Evolutionary conservation across 306 rosid species (phyloP).

Genomic region (Argentina anserina): DNA sequence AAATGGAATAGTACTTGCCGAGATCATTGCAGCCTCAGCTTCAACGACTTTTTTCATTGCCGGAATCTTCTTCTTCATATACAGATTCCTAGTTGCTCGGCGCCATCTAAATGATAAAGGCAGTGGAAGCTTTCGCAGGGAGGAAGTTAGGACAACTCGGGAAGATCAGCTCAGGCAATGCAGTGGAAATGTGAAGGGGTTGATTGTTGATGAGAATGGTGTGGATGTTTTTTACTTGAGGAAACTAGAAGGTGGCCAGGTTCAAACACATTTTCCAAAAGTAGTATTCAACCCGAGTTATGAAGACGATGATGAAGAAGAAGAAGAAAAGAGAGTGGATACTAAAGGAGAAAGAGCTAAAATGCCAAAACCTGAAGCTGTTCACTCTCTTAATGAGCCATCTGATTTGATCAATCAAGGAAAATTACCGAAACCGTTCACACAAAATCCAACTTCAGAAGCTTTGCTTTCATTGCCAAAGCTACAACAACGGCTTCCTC

Average conservation of each 20-base stretch:
- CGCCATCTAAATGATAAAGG: conserved; percentile 26
- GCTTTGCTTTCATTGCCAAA: neutral
- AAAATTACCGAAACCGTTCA: conserved; percentile 16
- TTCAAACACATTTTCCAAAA: conserved; percentile 29
- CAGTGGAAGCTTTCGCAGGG: conserved; percentile 31
- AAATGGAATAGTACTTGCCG: conserved; percentile 27
- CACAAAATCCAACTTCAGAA: conserved; percentile 18
- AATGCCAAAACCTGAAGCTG: conserved; percentile 12
- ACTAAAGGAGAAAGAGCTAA: conserved; percentile 28
- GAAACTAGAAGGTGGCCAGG: conserved; percentile 41
- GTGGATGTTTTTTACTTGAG: conserved; percentile 41
- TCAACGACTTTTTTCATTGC: conserved; percentile 32
- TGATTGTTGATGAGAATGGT: conserved; percentile 46
- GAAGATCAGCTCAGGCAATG: conserved; percentile 34
- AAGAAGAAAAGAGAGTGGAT: conserved; percentile 46
- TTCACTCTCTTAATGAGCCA: conserved; percentile 12
- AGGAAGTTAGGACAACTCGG: conserved; percentile 23
- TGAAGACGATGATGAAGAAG: conserved; percentile 34
- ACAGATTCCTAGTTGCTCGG: conserved; percentile 26
- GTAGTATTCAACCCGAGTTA: conserved; percentile 47
- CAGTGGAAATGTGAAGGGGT: conserved; percentile 44
- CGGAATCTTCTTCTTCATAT: conserved; percentile 37
- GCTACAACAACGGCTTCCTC: conserved; percentile 15
- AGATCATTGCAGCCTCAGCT: conserved; percentile 55
- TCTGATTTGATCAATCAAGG: conserved; percentile 5